Evolutionary conservation across 225 moss, liverwort and hornwort genomes (phyloP).

Genomic region (Polytrichum formosum): DNA sequence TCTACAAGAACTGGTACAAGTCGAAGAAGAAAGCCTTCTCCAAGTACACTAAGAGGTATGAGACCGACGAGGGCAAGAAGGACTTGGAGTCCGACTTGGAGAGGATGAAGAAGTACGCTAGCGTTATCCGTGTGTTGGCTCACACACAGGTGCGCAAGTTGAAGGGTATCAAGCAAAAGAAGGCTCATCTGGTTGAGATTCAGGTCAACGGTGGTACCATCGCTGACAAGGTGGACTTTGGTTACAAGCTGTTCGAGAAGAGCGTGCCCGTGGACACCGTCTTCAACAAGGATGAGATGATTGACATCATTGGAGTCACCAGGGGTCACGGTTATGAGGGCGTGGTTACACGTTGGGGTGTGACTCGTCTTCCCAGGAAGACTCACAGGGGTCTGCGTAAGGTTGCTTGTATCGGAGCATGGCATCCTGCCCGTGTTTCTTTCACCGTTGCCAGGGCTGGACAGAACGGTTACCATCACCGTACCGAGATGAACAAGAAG

Average conservation of each 20-base stretch:
- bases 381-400: conserved; percentile 80
- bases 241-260: conserved; percentile 80
- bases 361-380: conserved; percentile 72
- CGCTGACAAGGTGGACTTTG: conserved; percentile 79
- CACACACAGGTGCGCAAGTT: conserved; percentile 67
- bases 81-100: conserved; percentile 66
- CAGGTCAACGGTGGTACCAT: conserved; percentile 70
- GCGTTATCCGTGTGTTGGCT: conserved; percentile 57
- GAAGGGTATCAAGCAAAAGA: conserved; percentile 64
- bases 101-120: conserved; percentile 86
- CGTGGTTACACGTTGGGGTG: conserved; percentile 82
- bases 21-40: conserved; percentile 71
- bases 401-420: conserved; percentile 89
- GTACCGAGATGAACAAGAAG: conserved; percentile 79
- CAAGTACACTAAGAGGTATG: conserved; percentile 64
- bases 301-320: conserved; percentile 78
- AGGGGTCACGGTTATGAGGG: conserved; percentile 76
- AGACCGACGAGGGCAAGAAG: conserved; percentile 65
- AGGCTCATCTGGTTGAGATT: conserved; percentile 61
- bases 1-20: conserved; percentile 74
- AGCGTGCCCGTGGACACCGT: conserved; percentile 65
- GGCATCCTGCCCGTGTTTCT: conserved; percentile 90
- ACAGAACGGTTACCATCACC: conserved; percentile 82
- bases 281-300: conserved; percentile 86
- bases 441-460: conserved; percentile 84